Percentiles rank a stretch among this genome's conserved stretches.
Conservation (phyloP, 2,329 filamentous ascomycete genomes). For the Penicillium decumbens region DNA sequence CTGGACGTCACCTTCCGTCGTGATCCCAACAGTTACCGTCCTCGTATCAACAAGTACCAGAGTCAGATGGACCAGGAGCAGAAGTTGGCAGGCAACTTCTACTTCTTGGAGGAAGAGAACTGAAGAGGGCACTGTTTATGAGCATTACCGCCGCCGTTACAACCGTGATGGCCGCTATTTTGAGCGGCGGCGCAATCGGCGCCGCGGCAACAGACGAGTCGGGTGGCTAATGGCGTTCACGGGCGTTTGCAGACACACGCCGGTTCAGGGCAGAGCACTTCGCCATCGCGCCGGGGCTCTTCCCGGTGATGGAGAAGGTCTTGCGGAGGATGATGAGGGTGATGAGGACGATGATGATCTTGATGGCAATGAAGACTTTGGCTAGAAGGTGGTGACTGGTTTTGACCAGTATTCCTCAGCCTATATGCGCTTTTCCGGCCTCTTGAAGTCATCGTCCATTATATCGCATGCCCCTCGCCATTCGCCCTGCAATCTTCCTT, state of each 20-base stretch:
- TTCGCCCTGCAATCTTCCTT: constrained; percentile 3
- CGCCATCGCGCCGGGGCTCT: constrained; percentile 29
- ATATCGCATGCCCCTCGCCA: constrained; percentile 5
- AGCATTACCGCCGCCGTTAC: constrained; percentile 38
- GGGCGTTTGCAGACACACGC: constrained; percentile 43
- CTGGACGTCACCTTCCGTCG: constrained; percentile 97
- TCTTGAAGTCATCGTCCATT: constrained; percentile 13
- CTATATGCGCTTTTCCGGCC: constrained; percentile 11
- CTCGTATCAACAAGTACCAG: constrained; percentile 96
- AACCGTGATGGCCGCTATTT: constrained; percentile 35
- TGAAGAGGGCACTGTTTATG: constrained; percentile 59
- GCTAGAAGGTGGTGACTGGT: constrained; percentile 56
- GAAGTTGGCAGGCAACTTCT: constrained; percentile 90
- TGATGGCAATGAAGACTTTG: constrained; percentile 61
- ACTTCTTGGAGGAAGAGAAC: constrained; percentile 88
- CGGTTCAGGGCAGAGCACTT: constrained; percentile 29
- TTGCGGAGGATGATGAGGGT: constrained; percentile 55
- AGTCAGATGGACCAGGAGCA: constrained; percentile 97
- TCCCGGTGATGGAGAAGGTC: constrained; percentile 52
- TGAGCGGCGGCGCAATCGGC: constrained; percentile 32
- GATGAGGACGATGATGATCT: constrained; percentile 55
- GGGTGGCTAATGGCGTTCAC: constrained; percentile 37
- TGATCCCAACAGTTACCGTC: constrained; percentile 91
- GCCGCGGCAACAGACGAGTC: constrained; percentile 31
- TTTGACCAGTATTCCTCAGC: constrained; percentile 32